Conservation (phyloP, 1,284 basidiomycete genomes). For the Irpex sp. region DNA sequence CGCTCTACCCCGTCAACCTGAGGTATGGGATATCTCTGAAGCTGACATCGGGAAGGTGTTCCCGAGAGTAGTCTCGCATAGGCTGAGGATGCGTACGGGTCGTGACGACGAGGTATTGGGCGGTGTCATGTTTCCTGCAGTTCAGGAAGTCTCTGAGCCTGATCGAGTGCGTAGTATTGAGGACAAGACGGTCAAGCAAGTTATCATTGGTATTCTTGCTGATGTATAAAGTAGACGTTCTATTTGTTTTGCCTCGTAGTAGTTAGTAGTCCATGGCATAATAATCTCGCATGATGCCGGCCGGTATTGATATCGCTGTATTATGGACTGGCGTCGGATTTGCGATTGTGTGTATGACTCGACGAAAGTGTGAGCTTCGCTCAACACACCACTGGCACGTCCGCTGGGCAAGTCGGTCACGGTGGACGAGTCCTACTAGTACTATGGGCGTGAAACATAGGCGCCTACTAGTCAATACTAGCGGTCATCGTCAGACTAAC, state of each 20-base stretch:
- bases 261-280: too few species aligned
- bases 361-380: too few species aligned
- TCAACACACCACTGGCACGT: too few species aligned
- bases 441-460: too few species aligned
- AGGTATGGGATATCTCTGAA: constrained; percentile 59
- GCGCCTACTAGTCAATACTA: too few species aligned
- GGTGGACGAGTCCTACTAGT: too few species aligned
- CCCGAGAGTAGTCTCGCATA: constrained; percentile 67
- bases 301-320: too few species aligned
- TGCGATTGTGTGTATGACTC: too few species aligned
- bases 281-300: too few species aligned
- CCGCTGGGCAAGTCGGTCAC: too few species aligned
- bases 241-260: not conserved
- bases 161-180: constrained; percentile 7
- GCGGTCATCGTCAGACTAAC: too few species aligned
- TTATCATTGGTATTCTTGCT: constrained; percentile 50
- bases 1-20: constrained; percentile 12
- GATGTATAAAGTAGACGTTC: constrained; percentile 37
- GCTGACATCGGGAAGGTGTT: constrained; percentile 68
- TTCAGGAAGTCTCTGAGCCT: constrained; percentile 8
- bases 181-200: constrained; percentile 51
- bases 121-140: constrained; percentile 47
- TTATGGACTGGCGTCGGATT: too few species aligned
- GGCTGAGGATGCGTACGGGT: constrained; percentile 60
- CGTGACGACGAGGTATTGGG: constrained; percentile 65